phyloP scores from a whole-genome alignment of 2,329 filamentous ascomycete species.

The Fusarium sp. region DNA sequence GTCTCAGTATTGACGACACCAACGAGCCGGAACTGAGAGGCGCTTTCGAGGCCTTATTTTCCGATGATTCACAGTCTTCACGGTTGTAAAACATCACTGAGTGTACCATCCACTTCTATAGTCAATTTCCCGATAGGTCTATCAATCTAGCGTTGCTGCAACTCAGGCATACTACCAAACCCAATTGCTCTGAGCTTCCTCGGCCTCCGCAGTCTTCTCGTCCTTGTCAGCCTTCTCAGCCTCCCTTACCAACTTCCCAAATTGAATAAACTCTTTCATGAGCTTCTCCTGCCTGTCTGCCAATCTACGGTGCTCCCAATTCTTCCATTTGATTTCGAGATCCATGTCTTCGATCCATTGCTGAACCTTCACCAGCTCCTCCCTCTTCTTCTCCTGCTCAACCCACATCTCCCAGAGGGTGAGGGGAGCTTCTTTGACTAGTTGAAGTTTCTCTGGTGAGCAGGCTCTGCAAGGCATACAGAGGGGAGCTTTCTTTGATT shows the following conservation, averaged over 20 bases:
- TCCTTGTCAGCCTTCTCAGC: background rate
- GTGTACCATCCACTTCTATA: background rate
- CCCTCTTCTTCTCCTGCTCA: background rate
- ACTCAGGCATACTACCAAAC: background rate
- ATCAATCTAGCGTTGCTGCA: background rate
- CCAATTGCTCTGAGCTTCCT: background rate
- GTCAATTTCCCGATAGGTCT: background rate
- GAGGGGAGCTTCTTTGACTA: background rate
- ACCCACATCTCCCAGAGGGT: background rate
- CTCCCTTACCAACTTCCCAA: background rate
- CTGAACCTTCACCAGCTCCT: background rate
- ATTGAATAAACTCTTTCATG: background rate
- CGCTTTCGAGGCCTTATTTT: background rate
- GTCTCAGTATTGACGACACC: background rate
- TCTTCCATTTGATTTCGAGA: background rate
- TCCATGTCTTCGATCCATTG: background rate
- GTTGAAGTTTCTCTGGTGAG: rapidly evolving
- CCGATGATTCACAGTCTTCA: rapidly evolving
- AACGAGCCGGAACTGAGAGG: background rate
- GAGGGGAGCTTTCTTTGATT: background rate
- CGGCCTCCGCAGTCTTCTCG: background rate
- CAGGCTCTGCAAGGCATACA: background rate
- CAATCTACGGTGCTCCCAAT: background rate
- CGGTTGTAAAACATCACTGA: rapidly evolving
- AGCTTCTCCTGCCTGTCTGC: background rate